Evolutionary conservation across 176 grass and related monocot genomes (phyloP), one percentile per base, ranked within the genome.

Genomic region (Phoenix roebelenii): DNA sequence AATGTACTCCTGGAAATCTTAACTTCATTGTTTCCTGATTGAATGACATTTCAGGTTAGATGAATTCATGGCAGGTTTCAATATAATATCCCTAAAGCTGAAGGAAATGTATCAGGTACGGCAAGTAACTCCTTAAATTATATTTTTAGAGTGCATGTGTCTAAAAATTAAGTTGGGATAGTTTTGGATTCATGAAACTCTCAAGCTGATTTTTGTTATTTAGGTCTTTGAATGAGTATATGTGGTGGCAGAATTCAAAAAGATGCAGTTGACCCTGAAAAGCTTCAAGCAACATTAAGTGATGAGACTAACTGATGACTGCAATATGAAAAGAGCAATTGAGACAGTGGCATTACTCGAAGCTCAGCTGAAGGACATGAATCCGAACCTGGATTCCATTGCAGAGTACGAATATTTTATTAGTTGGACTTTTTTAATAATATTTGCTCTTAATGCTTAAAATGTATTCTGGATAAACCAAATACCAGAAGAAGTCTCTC

Each of bases 21-120:
- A 44, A 44, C 7, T 14, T 44, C 35, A 44, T 14, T 14, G 35
- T 14, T 44, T 10, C 35, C 35, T 44, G 28, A 39, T 26, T 35
- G 7, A 52, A 55, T 63, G 57, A 7, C 44, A 51, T 78, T 79
- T 80, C 77, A 98, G 93, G 81, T 77, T 92, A 72, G 93, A 98
- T 78, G 93, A 98, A 60, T 98, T 98, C 76, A 92, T 98, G 87
- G 79, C 67, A 61, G 93, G 93, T 58, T 98, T 98, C 77, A 92
- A 92, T 63, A 64, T 83, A 74, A 92, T 98, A 67, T 98, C 93
- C 68, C 51, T 98, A 52, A 98, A 98, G 75, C 70, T 98, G 72
- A 98, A 98, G 66, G 93, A 97, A 51, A 98, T 98, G 93, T 98
- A 98, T 64, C 87, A 98, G 93, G 93, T 92, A 64, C 18, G 22